Evolutionary conservation across 345 rosid species (phyloP).

Genomic region (Syzygium aqueum): DNA sequence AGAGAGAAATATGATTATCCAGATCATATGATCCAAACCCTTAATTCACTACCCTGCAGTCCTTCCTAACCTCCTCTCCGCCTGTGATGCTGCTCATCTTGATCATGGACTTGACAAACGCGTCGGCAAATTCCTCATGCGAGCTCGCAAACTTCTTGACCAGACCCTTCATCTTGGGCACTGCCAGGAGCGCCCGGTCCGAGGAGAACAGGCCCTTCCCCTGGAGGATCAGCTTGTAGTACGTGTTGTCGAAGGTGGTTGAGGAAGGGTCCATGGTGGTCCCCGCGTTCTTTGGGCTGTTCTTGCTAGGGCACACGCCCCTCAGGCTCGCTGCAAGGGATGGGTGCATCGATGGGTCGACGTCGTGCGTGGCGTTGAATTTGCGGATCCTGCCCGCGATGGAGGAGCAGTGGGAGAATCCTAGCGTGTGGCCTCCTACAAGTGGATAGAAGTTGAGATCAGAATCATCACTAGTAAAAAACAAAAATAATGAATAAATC

Average conservation of each 20-base stretch:
- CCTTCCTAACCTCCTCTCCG: constrained; percentile 66
- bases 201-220: constrained; percentile 74
- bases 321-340: constrained; percentile 47
- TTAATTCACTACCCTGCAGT: constrained; percentile 39
- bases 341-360: constrained; percentile 62
- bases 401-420: constrained; percentile 85
- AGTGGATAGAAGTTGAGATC: neutral
- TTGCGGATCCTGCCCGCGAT: constrained; percentile 77
- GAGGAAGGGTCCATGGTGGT: constrained; percentile 44
- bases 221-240: constrained; percentile 58
- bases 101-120: constrained; percentile 71
- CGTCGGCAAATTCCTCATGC: constrained; percentile 29
- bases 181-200: constrained; percentile 57
- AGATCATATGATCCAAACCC: neutral
- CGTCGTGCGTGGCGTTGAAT: constrained; percentile 43
- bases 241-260: constrained; percentile 48
- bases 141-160: constrained; percentile 52
- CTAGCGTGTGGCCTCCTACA: constrained; percentile 80
- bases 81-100: constrained; percentile 76
- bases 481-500: constrained; percentile 8
- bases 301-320: constrained; percentile 46
- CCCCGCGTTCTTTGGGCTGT: constrained; percentile 64
- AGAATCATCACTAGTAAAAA: neutral
- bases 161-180: constrained; percentile 30
- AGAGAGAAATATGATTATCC: neutral